These are phyloP conservation scores for Moesziomyces antarcticus DNA, from an alignment of 1,284 basidiomycete genomes.

Conservation along the genomic window DNA sequence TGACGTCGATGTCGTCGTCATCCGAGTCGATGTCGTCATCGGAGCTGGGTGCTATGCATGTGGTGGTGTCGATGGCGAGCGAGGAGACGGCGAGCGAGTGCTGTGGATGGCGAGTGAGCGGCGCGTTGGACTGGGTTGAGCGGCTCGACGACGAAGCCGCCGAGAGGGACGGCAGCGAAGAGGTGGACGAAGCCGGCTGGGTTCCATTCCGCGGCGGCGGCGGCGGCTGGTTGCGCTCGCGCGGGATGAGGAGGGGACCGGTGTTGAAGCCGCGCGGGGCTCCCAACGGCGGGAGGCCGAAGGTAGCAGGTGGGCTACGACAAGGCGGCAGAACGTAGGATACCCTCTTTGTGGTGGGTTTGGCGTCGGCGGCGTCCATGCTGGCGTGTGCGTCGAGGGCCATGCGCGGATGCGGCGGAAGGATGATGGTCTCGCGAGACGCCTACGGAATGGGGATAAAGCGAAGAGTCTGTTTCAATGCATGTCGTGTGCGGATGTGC, in stretches of 20 bases:
- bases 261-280: constrained; percentile 32
- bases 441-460: too few species aligned
- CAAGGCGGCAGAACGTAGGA: constrained; percentile 55
- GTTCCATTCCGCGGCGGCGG: background rate
- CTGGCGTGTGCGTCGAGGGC: constrained; percentile 11
- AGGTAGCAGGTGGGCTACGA: constrained; percentile 37
- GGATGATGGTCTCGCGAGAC: too few species aligned
- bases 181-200: constrained; percentile 12
- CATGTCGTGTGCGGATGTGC: too few species aligned
- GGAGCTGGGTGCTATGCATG: constrained; percentile 32
- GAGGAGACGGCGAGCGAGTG: constrained; percentile 64
- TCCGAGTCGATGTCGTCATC: constrained; percentile 7
- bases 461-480: too few species aligned
- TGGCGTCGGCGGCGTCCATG: constrained; percentile 21
- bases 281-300: constrained; percentile 46
- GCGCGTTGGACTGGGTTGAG: constrained; percentile 21
- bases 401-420: constrained; percentile 2
- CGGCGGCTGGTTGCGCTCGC: background rate
- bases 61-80: constrained; percentile 58
- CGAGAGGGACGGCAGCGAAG: constrained; percentile 7
- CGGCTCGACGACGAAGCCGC: constrained; percentile 8
- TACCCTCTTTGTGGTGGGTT: constrained; percentile 42
- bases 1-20: background rate
- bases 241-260: constrained; percentile 35
- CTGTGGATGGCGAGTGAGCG: constrained; percentile 40